Percentiles rank a stretch among this genome's conserved stretches.
Conservation (phyloP, 2,329 filamentous ascomycete species). For the Xylariaceae sp. region DNA sequence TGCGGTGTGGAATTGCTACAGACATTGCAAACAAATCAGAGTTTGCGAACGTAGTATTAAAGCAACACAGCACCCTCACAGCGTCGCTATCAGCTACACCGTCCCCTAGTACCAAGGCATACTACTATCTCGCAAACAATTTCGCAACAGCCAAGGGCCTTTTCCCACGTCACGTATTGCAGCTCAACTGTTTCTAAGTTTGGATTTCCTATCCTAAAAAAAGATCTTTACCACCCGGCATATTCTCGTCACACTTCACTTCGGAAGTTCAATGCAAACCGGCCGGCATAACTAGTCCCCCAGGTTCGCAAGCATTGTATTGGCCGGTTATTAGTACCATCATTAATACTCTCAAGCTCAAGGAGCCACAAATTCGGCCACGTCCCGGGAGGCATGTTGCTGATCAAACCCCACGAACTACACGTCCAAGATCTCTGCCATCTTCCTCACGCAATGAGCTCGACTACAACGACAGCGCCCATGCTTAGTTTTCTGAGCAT, state of each 20-base stretch:
- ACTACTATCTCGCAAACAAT: background rate
- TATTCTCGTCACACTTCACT: too few relatives aligned
- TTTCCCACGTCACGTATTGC: background rate
- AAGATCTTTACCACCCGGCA: background rate
- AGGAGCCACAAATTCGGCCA: too few relatives aligned
- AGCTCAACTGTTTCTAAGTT: background rate
- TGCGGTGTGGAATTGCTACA: background rate
- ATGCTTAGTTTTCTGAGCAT: conserved; percentile 17
- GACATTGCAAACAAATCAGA: background rate
- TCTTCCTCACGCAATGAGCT: conserved; percentile 8
- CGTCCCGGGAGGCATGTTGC: background rate
- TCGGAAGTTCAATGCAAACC: too few relatives aligned
- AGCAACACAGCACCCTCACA: background rate
- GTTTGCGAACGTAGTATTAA: background rate
- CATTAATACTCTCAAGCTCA: background rate
- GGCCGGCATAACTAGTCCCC: too few relatives aligned
- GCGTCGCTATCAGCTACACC: background rate
- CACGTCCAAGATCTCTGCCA: conserved; percentile 10
- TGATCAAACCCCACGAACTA: conserved; percentile 4
- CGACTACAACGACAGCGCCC: conserved; percentile 6
- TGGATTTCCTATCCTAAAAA: background rate
- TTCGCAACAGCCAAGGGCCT: background rate
- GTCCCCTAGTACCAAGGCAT: background rate
- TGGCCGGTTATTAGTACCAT: background rate
- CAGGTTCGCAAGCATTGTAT: too few relatives aligned